Percentiles rank a stretch among this genome's conserved stretches.
Conservation (phyloP, 2,329 filamentous ascomycete species). For the Beauveria pseudobassiana region DNA sequence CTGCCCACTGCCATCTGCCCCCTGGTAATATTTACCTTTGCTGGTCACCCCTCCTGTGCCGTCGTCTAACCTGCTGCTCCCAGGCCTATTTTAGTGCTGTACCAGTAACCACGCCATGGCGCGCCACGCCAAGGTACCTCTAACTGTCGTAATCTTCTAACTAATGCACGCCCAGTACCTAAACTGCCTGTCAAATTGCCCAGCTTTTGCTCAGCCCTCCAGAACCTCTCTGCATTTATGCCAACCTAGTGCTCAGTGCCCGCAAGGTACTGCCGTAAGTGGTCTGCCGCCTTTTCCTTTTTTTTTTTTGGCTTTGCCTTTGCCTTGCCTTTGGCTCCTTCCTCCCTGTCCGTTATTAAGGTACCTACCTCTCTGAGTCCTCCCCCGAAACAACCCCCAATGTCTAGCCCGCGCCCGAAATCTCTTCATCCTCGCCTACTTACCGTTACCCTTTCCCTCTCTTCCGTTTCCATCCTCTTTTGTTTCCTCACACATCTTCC, state of each 20-base stretch:
- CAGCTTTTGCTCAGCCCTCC: too few relatives aligned
- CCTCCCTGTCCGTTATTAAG: not conserved
- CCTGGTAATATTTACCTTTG: not conserved
- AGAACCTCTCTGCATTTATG: too few relatives aligned
- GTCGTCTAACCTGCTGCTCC: not conserved
- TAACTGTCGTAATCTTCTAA: too few relatives aligned
- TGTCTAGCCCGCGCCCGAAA: slow-evolving; percentile 4
- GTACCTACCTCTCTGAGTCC: not conserved
- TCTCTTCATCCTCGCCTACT: slow-evolving; percentile 6
- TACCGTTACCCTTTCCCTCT: not conserved
- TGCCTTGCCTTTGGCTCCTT: not conserved
- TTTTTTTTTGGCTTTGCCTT: too few relatives aligned
- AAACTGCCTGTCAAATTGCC: too few relatives aligned
- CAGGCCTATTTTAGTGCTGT: not conserved
- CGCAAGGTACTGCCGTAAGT: too few relatives aligned
- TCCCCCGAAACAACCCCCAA: not conserved
- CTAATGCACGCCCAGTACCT: not conserved
- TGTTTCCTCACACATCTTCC: not conserved
- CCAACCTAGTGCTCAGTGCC: too few relatives aligned
- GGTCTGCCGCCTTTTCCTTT: too few relatives aligned
- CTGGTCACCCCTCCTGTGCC: not conserved
- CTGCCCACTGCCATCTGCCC: not conserved
- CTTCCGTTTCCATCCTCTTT: not conserved
- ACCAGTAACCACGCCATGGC: not conserved
- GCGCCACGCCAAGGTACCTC: slow-evolving; percentile 1